Percentiles rank a stretch among this genome's conserved stretches.
Conservation (phyloP, 176 grass and related monocot genomes). For the Pharus latifolius region DNA sequence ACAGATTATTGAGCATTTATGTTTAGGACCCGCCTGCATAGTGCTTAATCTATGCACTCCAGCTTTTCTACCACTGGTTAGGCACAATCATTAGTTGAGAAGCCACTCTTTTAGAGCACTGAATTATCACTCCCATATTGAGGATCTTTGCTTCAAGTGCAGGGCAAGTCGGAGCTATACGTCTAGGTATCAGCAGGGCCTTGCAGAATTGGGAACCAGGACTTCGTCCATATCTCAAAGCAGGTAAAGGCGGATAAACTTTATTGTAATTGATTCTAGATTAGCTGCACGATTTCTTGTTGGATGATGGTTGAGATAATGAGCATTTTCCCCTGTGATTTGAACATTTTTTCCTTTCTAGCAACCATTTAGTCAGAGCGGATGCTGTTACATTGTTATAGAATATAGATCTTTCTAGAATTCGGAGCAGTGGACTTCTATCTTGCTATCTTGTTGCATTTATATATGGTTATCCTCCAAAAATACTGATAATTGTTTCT, state of each 20-base stretch:
- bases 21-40: neutral
- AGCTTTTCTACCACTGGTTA: neutral
- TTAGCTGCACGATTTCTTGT: neutral
- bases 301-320: neutral
- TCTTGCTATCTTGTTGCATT: neutral
- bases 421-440: too few species aligned
- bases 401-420: too few species aligned
- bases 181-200: slow-evolving; percentile 86
- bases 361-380: neutral
- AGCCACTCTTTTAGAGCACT: neutral
- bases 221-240: slow-evolving; percentile 73
- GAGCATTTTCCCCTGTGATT: neutral
- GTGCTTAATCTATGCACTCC: neutral
- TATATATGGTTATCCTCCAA: neutral
- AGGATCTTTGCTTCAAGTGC: neutral
- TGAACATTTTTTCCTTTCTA: neutral
- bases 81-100: neutral
- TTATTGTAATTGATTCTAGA: neutral
- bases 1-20: neutral
- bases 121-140: neutral
- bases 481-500: neutral
- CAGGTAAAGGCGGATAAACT: slow-evolving; percentile 42
- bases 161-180: slow-evolving; percentile 95
- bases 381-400: neutral
- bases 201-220: slow-evolving; percentile 95